A percentile compares a stretch with the other conserved stretches of the same genome.
These are phyloP conservation scores for Tulasnella sp. DNA, from an alignment of 768 basidiomycete genomes.

Conservation along the genomic window DNA sequence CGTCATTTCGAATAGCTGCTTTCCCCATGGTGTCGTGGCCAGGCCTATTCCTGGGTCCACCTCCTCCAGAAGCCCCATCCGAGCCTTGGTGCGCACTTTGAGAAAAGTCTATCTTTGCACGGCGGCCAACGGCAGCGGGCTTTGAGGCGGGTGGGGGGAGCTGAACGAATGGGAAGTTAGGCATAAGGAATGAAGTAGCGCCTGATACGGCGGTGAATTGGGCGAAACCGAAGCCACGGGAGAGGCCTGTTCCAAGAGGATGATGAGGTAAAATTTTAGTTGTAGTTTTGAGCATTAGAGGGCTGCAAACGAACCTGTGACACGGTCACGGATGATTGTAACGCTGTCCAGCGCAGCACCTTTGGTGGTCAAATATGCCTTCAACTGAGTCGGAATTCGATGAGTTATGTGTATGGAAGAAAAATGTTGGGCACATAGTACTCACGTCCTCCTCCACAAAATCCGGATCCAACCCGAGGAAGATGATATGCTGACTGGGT, in stretches of 20 bases:
- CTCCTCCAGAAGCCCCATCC: conserved; percentile 22
- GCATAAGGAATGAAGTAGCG: conserved; percentile 84
- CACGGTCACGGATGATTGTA: conserved; percentile 93
- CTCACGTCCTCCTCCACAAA: conserved; percentile 90
- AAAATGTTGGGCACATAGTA: conserved; percentile 24
- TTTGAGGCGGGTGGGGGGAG: conserved; percentile 88
- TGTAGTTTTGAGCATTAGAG: conserved; percentile 63
- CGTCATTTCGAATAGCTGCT: conserved; percentile 70
- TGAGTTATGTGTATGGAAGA: neutral
- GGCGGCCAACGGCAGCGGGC: conserved; percentile 48
- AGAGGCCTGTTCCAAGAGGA: conserved; percentile 58
- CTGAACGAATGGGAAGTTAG: conserved; percentile 82
- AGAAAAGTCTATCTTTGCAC: conserved; percentile 94
- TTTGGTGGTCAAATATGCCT: conserved; percentile 63
- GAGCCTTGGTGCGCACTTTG: conserved; percentile 59
- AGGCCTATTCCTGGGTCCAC: conserved; percentile 42
- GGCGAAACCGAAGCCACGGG: conserved; percentile 96
- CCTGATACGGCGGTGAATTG: conserved; percentile 82
- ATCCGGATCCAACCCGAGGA: conserved; percentile 86
- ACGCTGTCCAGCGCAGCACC: conserved; percentile 75
- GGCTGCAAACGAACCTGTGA: conserved; percentile 87
- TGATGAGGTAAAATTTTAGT: conserved; percentile 36
- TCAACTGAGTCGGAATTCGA: conserved; percentile 44
- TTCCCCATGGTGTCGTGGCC: conserved; percentile 40
- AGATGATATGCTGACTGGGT: conserved; percentile 88